These are phyloP conservation scores for Trichomonas gallinae DNA, from an alignment of 208 protist genomes.

Conservation along the genomic window DNA sequence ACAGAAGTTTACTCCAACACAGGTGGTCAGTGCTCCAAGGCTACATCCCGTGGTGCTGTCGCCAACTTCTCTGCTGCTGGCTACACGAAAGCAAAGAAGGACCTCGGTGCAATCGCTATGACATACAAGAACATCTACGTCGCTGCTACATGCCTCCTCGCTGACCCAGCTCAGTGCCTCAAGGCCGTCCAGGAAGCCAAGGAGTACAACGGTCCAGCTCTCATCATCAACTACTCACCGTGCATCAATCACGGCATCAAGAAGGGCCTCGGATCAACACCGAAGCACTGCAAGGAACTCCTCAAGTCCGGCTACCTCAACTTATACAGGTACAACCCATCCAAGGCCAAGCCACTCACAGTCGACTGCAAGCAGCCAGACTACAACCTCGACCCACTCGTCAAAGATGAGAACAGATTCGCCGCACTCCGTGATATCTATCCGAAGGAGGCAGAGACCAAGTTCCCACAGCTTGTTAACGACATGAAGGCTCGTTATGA, in stretches of 20 bases:
- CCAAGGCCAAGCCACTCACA: too few relatives aligned
- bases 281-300: background rate
- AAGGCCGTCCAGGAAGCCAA: too few relatives aligned
- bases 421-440: too few relatives aligned
- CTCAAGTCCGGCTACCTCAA: background rate
- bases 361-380: too few relatives aligned
- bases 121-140: background rate
- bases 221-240: too few relatives aligned
- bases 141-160: constrained; percentile 32
- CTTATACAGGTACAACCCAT: background rate
- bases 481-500: too few relatives aligned
- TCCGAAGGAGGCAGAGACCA: too few relatives aligned
- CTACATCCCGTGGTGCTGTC: background rate
- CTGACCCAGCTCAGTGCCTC: too few relatives aligned
- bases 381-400: too few relatives aligned
- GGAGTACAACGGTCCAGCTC: too few relatives aligned
- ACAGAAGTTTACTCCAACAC: background rate
- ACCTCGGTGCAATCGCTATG: constrained; percentile 32
- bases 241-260: background rate
- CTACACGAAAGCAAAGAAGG: constrained; percentile 49
- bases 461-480: too few relatives aligned
- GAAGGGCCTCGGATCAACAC: background rate
- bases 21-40: background rate
- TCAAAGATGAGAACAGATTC: too few relatives aligned
- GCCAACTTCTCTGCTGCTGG: constrained; percentile 27